Evolutionary conservation across 2,329 filamentous ascomycete genomes (phyloP), one percentile per base, ranked within the genome.

Genomic region (Alternaria conjuncta): DNA sequence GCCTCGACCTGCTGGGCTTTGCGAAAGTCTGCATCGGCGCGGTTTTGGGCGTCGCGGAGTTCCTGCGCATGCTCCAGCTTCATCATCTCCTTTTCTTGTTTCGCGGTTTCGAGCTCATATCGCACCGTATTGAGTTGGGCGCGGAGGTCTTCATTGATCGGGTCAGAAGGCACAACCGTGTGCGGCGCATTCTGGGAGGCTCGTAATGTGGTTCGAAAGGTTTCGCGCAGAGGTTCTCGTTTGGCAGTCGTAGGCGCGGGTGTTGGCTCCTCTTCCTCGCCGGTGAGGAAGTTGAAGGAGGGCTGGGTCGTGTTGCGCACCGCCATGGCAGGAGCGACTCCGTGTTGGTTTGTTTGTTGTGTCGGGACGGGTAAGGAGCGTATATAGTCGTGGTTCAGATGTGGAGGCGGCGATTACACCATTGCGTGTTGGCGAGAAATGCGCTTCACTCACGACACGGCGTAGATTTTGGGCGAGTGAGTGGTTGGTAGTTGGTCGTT

Each of bases 71-170:
- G 92, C 65, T 93, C 90, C 15, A 97, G 85, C 10, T 89, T 86
- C 51, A 89, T 84, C 72, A 97, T 87, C 61, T 97, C 93, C 71
- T 92, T 90, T 75, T 98, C 95, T 71, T 97, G 93, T 73, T 95
- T 94, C 57, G 92, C 84, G 18, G 92, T 95, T 73, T 94, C 92
- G 69, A 97, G 86, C 62, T 95, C 93, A 82, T 97, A 99, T 65
- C 90, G 90, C 55, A 97, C 84, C 0, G 93, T 92, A 65, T 94
- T 96, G 45, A 98, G 85, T 80, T 97, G 93, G 2, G 95, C 93
- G 75, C 95, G 94, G 25, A 98, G 85, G 68, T 94, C 91, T 74
- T 98, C 94, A 63, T 88, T 90, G 70, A 78, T 76, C 67, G 78
- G 75, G 60, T 84, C 82, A 26, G 80, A 73, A 49, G 80, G 68